Base-by-base conservation (phyloP, 768 basidiomycete genomes). In the Naganishia vaughanmartiniae region DNA sequence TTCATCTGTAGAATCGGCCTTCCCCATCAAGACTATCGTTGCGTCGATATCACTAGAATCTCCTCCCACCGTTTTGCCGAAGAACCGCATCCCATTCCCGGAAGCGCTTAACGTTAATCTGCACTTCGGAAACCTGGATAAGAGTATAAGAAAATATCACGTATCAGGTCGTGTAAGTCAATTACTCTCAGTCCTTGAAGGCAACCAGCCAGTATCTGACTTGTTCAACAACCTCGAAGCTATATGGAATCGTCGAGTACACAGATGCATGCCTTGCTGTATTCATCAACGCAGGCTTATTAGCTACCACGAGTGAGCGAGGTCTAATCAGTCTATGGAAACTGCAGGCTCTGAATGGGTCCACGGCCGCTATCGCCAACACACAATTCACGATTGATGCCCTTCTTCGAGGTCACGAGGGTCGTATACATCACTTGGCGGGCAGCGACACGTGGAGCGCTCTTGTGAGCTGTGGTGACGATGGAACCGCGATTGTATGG, bases 401-500 rank as follows among this genome's bases (percentile, higher is more conserved):
- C 73, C 87, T 91, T 71, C 87, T 96, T 85, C 87, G 90, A 17
- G 87, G 90, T 19, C 93, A 94, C 74, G 87, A 86, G 3, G 87
- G 87, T 55, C 84, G 86, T 57, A 86, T 95, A 28, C 79, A 84
- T 0, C 89, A 86, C 74, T 84, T 95, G 19, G 83, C 88, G 10
- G 88, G 90, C 0, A 93, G 90, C 17, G 84, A 89, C 53, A 82
- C 88, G 1, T 95, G 93, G 93, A 91, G 90, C 0, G 75, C 92
- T 28, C 86, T 87, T 28, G 86, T 93, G 54, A 93, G 90, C 73
- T 92, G 92, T 12, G 90, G 90, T 19, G 85, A 86, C 76, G 93
- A 95, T 75, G 91, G 93, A 0, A 91, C 88, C 72, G 91, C 90
- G 0, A 89, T 89, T 4, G 69, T 95, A 3, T 96, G 93, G 93